A percentile compares a stretch with the other conserved stretches of the same genome.
These are phyloP conservation scores for Amaranthus palmeri DNA, from an alignment of 148 eudicot species.

Conservation along the genomic window DNA sequence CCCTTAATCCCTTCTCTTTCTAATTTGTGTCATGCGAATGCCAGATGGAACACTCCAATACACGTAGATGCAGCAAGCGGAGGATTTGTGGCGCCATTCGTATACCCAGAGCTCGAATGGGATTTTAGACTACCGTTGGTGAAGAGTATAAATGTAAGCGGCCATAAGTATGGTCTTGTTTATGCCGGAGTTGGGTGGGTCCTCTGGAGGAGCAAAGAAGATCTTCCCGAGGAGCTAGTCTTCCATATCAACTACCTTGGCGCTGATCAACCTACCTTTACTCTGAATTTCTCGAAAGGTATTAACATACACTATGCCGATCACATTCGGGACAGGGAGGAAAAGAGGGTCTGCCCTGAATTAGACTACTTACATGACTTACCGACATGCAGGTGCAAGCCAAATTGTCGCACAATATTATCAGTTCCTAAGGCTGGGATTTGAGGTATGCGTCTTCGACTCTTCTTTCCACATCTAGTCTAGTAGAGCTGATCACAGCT, in stretches of 20 bases:
- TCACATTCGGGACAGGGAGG: not conserved
- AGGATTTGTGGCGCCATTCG: slow-evolving; percentile 46
- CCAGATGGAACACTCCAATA: slow-evolving; percentile 49
- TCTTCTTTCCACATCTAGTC: not conserved
- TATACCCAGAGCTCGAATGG: slow-evolving; percentile 43
- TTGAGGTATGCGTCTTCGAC: slow-evolving; percentile 27
- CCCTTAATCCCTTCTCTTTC: not conserved
- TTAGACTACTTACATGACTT: not conserved
- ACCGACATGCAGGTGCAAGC: slow-evolving; percentile 38
- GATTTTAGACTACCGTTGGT: slow-evolving; percentile 44
- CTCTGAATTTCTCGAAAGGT: slow-evolving; percentile 58
- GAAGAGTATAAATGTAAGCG: slow-evolving; percentile 50
- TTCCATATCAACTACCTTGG: slow-evolving; percentile 50
- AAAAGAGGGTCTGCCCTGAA: not conserved
- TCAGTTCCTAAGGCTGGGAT: slow-evolving; percentile 40
- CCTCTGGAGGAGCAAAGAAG: slow-evolving; percentile 45
- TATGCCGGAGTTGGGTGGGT: slow-evolving; percentile 54
- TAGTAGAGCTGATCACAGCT: not conserved
- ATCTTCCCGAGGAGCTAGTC: slow-evolving; percentile 45
- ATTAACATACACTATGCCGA: not conserved
- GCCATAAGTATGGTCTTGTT: slow-evolving; percentile 47
- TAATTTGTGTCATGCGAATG: not conserved
- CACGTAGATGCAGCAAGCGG: slow-evolving; percentile 57
- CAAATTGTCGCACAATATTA: slow-evolving; percentile 50
- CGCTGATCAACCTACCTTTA: slow-evolving; percentile 46